Base-by-base conservation (phyloP, 2,329 filamentous ascomycete genomes). In the Aureobasidium subglaciale region DNA sequence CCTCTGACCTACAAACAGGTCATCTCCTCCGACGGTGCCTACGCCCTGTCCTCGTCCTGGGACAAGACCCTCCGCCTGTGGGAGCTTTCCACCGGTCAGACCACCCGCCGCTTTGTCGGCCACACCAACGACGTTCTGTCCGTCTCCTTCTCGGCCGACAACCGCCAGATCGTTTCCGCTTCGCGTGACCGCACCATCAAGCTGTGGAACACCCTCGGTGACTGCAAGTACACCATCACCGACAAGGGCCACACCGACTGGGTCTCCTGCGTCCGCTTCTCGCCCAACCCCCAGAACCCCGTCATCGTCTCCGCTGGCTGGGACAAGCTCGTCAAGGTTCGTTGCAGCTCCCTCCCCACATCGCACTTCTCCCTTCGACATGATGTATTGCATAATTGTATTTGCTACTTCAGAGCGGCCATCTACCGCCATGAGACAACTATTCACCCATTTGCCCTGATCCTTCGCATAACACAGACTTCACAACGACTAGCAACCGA, bases 151-250 rank as follows among this genome's bases (percentile, higher is more conserved):
- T 97, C 93, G 70, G 93, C 93, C 85, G 93, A 99, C 84, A 97
- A 97, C 88, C 88, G 93, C 75, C 93, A 97, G 84, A 97, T 99
- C 78, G 93, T 97, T 71, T 97, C 93, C 66, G 93, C 91, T 67
- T 97, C 93, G 64, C 91, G 93, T 76, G 93, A 99, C 83, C 87
- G 90, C 76, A 90, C 88, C 73, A 97, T 99, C 85, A 99, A 97
- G 89, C 87, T 99, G 71, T 99, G 93, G 93, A 99, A 99, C 85
- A 99, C 93, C 70, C 90, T 99, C 66, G 93, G 93, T 79, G 93
- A 99, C 86, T 99, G 93, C 91, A 99, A 99, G 85, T 99, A 86
- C 87, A 99, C 92, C 82, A 97, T 99, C 83, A 95, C 90, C 79
- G 93, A 99, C 76, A 99, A 99, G 88, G 93, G 93, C 75, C 93